Evolutionary conservation across 164 flowering plant species (phyloP).

Genomic region (Dillenia suffruticosa): DNA sequence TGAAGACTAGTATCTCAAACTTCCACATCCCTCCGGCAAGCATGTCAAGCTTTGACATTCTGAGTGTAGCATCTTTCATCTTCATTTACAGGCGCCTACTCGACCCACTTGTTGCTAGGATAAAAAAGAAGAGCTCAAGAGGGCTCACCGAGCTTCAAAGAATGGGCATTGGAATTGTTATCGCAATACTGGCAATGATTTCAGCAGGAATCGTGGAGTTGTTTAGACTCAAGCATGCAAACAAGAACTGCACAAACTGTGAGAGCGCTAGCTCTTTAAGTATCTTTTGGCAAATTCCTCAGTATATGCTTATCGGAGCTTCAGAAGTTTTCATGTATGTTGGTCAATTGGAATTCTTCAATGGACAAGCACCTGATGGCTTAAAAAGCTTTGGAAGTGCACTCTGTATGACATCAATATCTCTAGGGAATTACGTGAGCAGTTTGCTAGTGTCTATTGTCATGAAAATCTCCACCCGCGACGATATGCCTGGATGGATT

Average conservation of each 20-base stretch:
- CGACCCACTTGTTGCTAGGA: constrained; percentile 32
- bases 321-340: constrained; percentile 85
- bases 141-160: constrained; percentile 65
- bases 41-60: constrained; percentile 73
- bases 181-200: constrained; percentile 55
- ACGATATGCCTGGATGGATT: constrained; percentile 62
- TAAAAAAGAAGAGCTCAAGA: constrained; percentile 11
- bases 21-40: constrained; percentile 68
- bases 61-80: constrained; percentile 54
- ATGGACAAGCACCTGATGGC: constrained; percentile 66
- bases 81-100: constrained; percentile 44
- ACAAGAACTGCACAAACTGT: constrained; percentile 15
- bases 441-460: constrained; percentile 50
- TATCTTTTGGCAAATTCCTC: constrained; percentile 81
- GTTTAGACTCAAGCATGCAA: constrained; percentile 35
- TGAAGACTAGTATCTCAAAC: constrained; percentile 35
- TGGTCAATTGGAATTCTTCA: constrained; percentile 72
- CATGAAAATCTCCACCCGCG: constrained; percentile 39
- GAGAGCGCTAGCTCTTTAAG: constrained; percentile 40
- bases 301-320: constrained; percentile 59
- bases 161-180: constrained; percentile 65
- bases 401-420: constrained; percentile 64
- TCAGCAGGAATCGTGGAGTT: constrained; percentile 51
- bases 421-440: constrained; percentile 64
- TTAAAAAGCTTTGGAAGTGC: constrained; percentile 75